Conservation (phyloP, 1,284 basidiomycete species). For the Somion occarium region DNA sequence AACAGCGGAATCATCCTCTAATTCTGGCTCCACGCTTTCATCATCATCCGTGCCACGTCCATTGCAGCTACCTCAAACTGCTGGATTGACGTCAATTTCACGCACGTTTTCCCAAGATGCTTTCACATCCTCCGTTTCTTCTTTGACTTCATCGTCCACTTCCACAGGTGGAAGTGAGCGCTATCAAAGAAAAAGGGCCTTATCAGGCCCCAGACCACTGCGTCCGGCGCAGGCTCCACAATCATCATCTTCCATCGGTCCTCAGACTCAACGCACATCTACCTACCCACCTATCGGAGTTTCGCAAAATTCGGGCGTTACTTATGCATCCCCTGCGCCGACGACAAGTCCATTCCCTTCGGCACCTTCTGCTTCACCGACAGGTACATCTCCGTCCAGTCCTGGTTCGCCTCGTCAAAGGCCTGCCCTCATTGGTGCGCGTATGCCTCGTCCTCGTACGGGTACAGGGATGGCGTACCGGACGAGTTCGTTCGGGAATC, state of each 20-base stretch:
- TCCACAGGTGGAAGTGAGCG: neutral
- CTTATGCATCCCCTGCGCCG: neutral
- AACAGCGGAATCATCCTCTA: slow-evolving; percentile 6
- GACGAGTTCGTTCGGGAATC: slow-evolving; percentile 16
- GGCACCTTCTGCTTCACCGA: neutral
- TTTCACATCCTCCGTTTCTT: neutral
- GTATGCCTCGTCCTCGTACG: slow-evolving; percentile 20
- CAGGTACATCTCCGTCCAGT: neutral
- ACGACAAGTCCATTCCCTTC: neutral
- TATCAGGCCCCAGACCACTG: slow-evolving; percentile 12
- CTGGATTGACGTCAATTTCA: neutral
- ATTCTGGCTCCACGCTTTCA: slow-evolving; percentile 9
- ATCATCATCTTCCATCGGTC: neutral
- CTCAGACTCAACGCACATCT: neutral
- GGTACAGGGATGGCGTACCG: slow-evolving; percentile 29
- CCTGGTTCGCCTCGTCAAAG: slow-evolving; percentile 1
- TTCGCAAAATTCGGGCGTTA: neutral
- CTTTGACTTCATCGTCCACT: slow-evolving; percentile 1
- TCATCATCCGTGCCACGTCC: slow-evolving; percentile 13
- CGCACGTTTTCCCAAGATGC: slow-evolving; percentile 11
- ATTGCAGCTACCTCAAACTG: slow-evolving; percentile 11
- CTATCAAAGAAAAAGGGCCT: slow-evolving; percentile 9
- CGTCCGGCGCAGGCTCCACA: slow-evolving; percentile 1
- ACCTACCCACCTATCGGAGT: slow-evolving; percentile 1
- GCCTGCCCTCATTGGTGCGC: slow-evolving; percentile 8